Base-by-base conservation (phyloP, 164 flowering plant genomes). In the Umbilicus rupestris region DNA sequence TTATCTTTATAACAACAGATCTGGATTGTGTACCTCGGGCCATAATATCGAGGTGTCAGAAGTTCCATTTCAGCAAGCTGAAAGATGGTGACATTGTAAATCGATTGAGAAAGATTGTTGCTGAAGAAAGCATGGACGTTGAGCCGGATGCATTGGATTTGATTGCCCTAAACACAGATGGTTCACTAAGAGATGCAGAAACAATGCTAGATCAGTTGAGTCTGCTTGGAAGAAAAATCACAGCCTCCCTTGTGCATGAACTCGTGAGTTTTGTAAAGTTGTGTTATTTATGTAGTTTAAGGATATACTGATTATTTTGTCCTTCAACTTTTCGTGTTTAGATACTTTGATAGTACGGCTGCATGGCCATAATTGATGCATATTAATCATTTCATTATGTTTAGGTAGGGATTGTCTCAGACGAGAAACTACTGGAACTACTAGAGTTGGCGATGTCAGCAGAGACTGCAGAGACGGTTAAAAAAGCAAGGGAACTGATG, bases 181-280 rank as follows among this genome's bases (percentile, higher is more conserved):
- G 99, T 70, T 95, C 99, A 42, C 86, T 92, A 64, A 80, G 89
- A 64, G 97, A 92, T 80, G 99, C 99, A 22, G 99, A 95, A 78
- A 92, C 97, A 20, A 87, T 95, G 94, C 68, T 95, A 65, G 99
- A 95, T 65, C 99, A 95, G 78, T 77, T 95, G 82, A 89, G 89
- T 73, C 82, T 89, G 78, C 79, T 95, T 41, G 97, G 99, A 22
- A 95, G 87, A 77, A 80, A 78, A 74, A 87, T 95, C 68, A 86
- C 96, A 1, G 70, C 82, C n/a, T 76, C 94, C 67, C 84, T 92
- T 39, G 99, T 95, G n/a, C 88, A 92, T 80, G 99, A 95, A 72
- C 92, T 95, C 66, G 99, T 95, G 73, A 88, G 96, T 69, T 26
- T 47, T 47, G 11, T 14, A n/a, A 62, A 29, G 20, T 70, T 44